Base-by-base conservation (phyloP, 306 rosid genomes). In the Oemleria cerasiformis region DNA sequence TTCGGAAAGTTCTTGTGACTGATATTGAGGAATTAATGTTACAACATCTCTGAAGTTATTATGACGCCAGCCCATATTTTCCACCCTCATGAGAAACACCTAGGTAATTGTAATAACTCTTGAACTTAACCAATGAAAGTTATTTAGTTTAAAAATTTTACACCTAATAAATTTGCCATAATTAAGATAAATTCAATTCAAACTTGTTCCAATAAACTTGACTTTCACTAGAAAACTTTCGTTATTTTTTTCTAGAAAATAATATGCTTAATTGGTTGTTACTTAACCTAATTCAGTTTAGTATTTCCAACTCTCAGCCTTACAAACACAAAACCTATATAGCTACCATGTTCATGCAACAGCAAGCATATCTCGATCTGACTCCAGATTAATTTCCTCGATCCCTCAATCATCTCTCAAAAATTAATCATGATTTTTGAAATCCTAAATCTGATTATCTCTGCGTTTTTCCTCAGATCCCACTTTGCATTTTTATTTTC, bases 101-200 rank as follows among this genome's bases (percentile, higher is more conserved):
- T 19, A 48, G 48, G 16, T 67, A 36, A 25, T 50, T 39, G 61
- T 39, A 34, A 67, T n/a, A n/a, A n/a, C n/a, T n/a, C 38, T 16
- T 49, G 42, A 43, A 71, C 30, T 25, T 59, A 67, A 44, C 42
- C 55, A 78, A 50, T 57, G 67, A 79, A 66, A 39, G 73, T 70
- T 79, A 68, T 48, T 41, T 54, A 65, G 73, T 70, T 74, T 43
- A 62, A 11, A 34, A 25, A 41, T 15, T 72, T 6, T 45, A 65
- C 19, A 25, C 55, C 70, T 20, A 23, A 49, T 75, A 41, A 43
- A 41, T 57, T 36, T 72, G 72, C 48, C 90, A 81, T 84, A 79
- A 84, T 75, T 81, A 73, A 89, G 86, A n/a, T 39, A 53, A 63
- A 13, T 51, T 43, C 75, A 73, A 59, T 72, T 74, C 47, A 73